Percentiles rank a stretch among this genome's conserved stretches.
Conservation (phyloP, 2,329 filamentous ascomycete genomes). For the Aspergillus niger region DNA sequence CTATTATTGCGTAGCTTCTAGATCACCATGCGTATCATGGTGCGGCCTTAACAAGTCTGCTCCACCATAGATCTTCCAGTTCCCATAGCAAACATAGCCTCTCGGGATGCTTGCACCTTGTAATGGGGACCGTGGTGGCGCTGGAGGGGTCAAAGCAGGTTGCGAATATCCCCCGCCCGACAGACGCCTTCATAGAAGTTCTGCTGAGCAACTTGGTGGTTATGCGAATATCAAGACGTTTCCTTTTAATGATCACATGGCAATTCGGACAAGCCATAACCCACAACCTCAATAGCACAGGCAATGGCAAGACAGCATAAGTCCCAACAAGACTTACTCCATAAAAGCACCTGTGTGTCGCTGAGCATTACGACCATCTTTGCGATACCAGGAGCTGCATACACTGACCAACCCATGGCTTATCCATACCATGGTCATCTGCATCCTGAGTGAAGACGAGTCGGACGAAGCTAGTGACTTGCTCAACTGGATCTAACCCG, state of each 20-base stretch:
- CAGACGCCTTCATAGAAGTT: background rate
- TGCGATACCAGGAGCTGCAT: background rate
- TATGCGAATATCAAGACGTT: background rate
- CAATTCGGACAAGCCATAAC: background rate
- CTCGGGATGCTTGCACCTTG: background rate
- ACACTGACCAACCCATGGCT: background rate
- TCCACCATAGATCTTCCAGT: background rate
- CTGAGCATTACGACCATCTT: background rate
- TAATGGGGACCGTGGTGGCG: slow-evolving; percentile 19
- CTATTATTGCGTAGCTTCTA: background rate
- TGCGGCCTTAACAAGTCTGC: background rate
- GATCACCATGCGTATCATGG: background rate
- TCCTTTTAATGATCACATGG: background rate
- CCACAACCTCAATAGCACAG: background rate
- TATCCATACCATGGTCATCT: background rate
- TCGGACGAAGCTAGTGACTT: background rate
- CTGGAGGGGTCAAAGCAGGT: slow-evolving; percentile 12
- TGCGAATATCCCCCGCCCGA: background rate
- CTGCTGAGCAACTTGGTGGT: background rate
- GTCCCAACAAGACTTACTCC: background rate
- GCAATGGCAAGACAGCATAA: background rate
- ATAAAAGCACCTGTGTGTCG: background rate
- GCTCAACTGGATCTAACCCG: background rate
- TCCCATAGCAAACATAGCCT: background rate
- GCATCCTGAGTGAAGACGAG: background rate